A percentile compares a stretch with the other conserved stretches of the same genome.
These are phyloP conservation scores for Aspergillus kassunensis DNA, from an alignment of 495 filamentous ascomycete genomes.

Conservation along the genomic window DNA sequence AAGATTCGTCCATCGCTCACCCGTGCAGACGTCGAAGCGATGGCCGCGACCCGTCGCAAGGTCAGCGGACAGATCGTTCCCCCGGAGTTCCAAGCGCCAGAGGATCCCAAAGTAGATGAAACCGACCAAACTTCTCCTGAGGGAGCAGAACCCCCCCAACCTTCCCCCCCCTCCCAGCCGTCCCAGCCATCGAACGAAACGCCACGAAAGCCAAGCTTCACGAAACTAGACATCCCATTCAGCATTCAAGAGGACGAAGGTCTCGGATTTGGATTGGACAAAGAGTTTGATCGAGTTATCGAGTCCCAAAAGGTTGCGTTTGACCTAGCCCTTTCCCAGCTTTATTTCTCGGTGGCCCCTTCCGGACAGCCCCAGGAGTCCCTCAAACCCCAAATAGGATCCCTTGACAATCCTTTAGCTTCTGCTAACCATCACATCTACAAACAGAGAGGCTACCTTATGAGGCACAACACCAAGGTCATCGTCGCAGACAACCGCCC, in stretches of 20 bases:
- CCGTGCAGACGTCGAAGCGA: slow-evolving; percentile 75
- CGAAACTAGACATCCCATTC: slow-evolving; percentile 66
- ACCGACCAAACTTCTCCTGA: background rate
- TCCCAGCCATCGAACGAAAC: slow-evolving; percentile 16
- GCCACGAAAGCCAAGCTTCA: slow-evolving; percentile 49
- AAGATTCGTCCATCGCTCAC: slow-evolving; percentile 88
- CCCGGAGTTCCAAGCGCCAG: slow-evolving; percentile 53
- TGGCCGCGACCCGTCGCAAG: slow-evolving; percentile 82
- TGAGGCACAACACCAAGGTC: slow-evolving; percentile 97
- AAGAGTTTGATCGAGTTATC: slow-evolving; percentile 93
- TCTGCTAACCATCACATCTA: slow-evolving; percentile 55
- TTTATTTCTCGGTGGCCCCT: slow-evolving; percentile 14
- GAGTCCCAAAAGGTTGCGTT: slow-evolving; percentile 95
- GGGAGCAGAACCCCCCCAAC: slow-evolving; percentile 28
- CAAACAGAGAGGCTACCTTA: slow-evolving; percentile 92
- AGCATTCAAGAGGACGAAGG: slow-evolving; percentile 46
- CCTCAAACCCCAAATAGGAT: slow-evolving; percentile 6
- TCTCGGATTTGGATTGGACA: slow-evolving; percentile 77
- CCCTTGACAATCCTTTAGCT: background rate
- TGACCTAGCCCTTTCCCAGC: slow-evolving; percentile 47
- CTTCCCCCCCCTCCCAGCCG: no score
- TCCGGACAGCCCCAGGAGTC: slow-evolving; percentile 11
- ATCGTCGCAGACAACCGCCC: slow-evolving; percentile 78
- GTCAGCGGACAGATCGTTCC: slow-evolving; percentile 73
- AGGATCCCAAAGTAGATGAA: slow-evolving; percentile 15